Evolutionary conservation across 1,139 yeast species (phyloP).

Genomic region (Hansenula sp.): DNA sequence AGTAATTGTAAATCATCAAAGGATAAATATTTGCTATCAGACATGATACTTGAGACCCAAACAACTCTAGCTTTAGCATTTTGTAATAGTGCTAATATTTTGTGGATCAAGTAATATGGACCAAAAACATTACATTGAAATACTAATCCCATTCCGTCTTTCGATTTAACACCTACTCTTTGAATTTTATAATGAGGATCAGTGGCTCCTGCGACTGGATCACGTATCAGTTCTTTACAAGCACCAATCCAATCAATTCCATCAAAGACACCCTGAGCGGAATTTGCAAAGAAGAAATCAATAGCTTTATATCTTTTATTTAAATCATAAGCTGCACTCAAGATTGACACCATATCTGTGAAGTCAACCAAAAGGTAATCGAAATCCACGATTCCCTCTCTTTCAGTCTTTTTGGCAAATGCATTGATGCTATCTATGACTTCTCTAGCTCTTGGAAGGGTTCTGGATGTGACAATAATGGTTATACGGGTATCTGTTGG

Average conservation of each 20-base stretch:
- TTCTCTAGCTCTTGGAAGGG: constrained; percentile 77
- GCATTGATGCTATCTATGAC: constrained; percentile 60
- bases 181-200: constrained; percentile 83
- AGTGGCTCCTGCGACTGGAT: constrained; percentile 79
- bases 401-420: constrained; percentile 38
- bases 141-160: constrained; percentile 76
- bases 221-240: constrained; percentile 50
- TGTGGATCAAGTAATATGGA: constrained; percentile 78
- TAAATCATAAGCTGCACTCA: constrained; percentile 70
- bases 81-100: constrained; percentile 46
- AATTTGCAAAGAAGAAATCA: constrained; percentile 79
- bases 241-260: constrained; percentile 89
- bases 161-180: constrained; percentile 63
- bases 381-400: constrained; percentile 63
- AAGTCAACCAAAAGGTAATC: constrained; percentile 87
- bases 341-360: constrained; percentile 82
- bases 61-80: constrained; percentile 58
- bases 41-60: constrained; percentile 84
- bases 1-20: constrained; percentile 71
- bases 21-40: constrained; percentile 66
- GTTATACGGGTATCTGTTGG: constrained; percentile 57
- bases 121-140: constrained; percentile 96
- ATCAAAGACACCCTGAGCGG: constrained; percentile 82
- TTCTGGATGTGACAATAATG: constrained; percentile 81
- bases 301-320: constrained; percentile 56